Evolutionary conservation across 495 filamentous ascomycete genomes (phyloP).

Genomic region (Penicillium verhagenii): DNA sequence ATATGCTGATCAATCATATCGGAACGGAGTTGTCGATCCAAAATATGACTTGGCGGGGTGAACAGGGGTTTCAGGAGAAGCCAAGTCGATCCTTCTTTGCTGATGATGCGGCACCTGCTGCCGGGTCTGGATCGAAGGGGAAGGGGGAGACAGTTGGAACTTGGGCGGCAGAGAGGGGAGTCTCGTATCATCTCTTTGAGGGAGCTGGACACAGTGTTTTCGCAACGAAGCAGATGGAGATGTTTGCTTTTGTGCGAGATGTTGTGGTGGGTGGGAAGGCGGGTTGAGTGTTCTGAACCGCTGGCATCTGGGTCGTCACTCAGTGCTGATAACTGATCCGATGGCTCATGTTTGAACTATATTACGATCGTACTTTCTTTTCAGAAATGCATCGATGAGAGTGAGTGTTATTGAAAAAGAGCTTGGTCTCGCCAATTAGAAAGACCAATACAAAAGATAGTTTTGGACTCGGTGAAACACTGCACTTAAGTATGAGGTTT

Average conservation of each 20-base stretch:
- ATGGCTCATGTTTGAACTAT: too few relatives aligned
- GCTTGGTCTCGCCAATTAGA: too few relatives aligned
- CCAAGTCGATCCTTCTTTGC: conserved; percentile 21
- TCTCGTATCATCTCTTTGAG: conserved; percentile 37
- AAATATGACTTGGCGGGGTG: conserved; percentile 41
- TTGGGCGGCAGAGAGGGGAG: conserved; percentile 32
- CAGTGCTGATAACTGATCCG: too few relatives aligned
- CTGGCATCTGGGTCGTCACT: too few relatives aligned
- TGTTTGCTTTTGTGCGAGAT: conserved; percentile 42
- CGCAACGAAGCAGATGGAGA: conserved; percentile 33
- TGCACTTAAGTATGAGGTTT: too few relatives aligned
- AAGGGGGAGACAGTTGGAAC: conserved; percentile 16
- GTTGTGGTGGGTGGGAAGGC: conserved; percentile 27
- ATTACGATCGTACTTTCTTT: too few relatives aligned
- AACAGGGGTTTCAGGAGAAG: conserved; percentile 28
- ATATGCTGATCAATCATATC: conserved; percentile 42
- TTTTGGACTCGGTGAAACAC: too few relatives aligned
- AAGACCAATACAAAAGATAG: too few relatives aligned
- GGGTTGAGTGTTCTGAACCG: too few relatives aligned
- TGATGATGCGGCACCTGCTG: conserved; percentile 25
- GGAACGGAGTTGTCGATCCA: conserved; percentile 39
- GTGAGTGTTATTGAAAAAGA: too few relatives aligned
- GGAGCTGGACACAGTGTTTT: conserved; percentile 38
- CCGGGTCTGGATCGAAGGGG: too few relatives aligned
- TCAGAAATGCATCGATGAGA: too few relatives aligned